Conservation (phyloP, 2,329 filamentous ascomycete species). For the Lecanicillium sp. region DNA sequence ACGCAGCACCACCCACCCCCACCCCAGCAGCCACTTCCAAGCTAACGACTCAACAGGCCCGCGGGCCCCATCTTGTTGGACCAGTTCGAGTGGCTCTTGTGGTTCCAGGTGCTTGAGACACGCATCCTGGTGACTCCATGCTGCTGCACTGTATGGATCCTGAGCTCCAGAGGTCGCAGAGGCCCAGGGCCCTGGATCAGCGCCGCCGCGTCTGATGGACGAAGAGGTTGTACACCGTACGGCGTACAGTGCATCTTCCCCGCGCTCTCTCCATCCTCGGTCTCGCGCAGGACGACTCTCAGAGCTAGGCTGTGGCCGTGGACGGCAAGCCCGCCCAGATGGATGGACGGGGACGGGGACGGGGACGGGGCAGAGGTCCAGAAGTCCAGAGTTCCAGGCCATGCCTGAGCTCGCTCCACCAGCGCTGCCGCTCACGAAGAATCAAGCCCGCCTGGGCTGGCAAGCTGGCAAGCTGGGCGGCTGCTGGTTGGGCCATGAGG, state of each 20-base stretch:
- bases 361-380: slow-evolving; percentile 9
- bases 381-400: slow-evolving; percentile 9
- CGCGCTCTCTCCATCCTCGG: neutral
- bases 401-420: slow-evolving; percentile 6
- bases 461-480: neutral
- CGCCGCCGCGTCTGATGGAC: no score
- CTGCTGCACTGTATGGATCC: no score
- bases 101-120: slow-evolving; percentile 3
- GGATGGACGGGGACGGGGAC: neutral
- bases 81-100: slow-evolving; percentile 1
- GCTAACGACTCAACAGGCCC: slow-evolving; percentile 11
- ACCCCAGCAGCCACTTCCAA: slow-evolving; percentile 6
- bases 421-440: slow-evolving; percentile 1
- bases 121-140: neutral
- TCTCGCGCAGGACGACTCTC: neutral
- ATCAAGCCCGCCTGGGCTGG: neutral
- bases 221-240: neutral
- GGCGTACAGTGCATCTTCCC: neutral
- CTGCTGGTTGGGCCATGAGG: neutral
- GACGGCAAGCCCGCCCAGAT: slow-evolving; percentile 4
- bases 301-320: neutral
- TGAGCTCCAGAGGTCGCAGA: no score
- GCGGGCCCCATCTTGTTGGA: slow-evolving; percentile 2
- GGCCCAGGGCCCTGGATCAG: no score
- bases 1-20: no score